Evolutionary conservation across 2,329 filamentous ascomycete species (phyloP).

Genomic region (Aspergillus calidoustus): DNA sequence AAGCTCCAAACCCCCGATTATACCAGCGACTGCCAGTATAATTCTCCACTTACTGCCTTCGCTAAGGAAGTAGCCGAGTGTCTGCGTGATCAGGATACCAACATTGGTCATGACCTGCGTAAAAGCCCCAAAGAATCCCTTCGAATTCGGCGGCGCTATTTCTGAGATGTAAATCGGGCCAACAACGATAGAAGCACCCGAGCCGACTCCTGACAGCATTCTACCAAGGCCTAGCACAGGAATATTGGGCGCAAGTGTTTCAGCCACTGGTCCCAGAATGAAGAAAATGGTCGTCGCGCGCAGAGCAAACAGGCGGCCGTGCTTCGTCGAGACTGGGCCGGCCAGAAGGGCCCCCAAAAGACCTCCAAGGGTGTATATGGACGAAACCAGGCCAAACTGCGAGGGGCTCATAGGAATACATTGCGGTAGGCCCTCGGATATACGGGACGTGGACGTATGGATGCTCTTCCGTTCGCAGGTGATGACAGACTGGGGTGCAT

Average conservation of each 20-base stretch:
- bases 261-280: conserved; percentile 73
- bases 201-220: conserved; percentile 79
- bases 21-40: conserved; percentile 75
- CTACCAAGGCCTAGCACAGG: conserved; percentile 73
- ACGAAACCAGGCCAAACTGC: conserved; percentile 83
- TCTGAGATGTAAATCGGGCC: conserved; percentile 95
- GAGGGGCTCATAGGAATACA: conserved; percentile 88
- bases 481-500: conserved; percentile 91
- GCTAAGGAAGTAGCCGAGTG: conserved; percentile 86
- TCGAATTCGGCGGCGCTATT: conserved; percentile 73
- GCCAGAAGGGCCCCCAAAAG: conserved; percentile 79
- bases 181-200: conserved; percentile 87
- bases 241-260: conserved; percentile 72
- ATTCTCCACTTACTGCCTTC: conserved; percentile 78
- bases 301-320: conserved; percentile 78
- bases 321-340: conserved; percentile 76
- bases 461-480: conserved; percentile 74
- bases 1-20: conserved; percentile 69
- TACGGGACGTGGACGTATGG: conserved; percentile 26
- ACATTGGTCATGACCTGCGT: conserved; percentile 94
- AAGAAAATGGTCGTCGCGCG: conserved; percentile 78
- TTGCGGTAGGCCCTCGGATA: conserved; percentile 53
- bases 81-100: conserved; percentile 83
- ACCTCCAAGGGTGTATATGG: conserved; percentile 89
- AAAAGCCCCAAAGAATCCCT: conserved; percentile 77